Percentiles rank a stretch among this genome's conserved stretches.
Evolutionary conservation across 2,329 filamentous ascomycete species (phyloP).

Genomic region (Paecilomyces sp.): DNA sequence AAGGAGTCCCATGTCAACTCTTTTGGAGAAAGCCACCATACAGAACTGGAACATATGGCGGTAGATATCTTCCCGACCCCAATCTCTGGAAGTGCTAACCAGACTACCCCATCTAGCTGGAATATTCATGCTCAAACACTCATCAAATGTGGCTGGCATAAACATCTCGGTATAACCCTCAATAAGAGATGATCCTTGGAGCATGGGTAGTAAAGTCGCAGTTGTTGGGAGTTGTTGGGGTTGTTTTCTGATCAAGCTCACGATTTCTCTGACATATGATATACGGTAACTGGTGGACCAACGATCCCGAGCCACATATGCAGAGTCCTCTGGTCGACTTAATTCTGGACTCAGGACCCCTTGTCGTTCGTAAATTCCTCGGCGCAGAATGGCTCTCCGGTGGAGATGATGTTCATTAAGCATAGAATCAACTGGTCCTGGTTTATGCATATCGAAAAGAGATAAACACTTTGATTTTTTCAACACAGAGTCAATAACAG

Average conservation of each 20-base stretch:
- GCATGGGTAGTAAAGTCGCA: conserved; percentile 13
- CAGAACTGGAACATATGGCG: conserved; percentile 42
- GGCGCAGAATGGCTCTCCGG: neutral
- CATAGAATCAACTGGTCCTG: neutral
- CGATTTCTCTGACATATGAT: conserved; percentile 16
- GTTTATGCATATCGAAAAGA: neutral
- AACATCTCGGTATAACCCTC: conserved; percentile 32
- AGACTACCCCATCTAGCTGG: conserved; percentile 39
- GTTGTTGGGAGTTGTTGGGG: conserved; percentile 15
- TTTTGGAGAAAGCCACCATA: conserved; percentile 35
- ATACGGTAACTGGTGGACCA: neutral
- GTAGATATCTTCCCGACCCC: conserved; percentile 7
- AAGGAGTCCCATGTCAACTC: conserved; percentile 35
- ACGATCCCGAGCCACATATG: conserved; percentile 5
- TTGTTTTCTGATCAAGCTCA: conserved; percentile 15
- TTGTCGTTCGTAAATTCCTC: neutral
- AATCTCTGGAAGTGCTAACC: conserved; percentile 27
- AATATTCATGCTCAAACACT: conserved; percentile 33
- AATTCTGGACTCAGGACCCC: neutral
- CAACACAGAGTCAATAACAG: conserved; percentile 19
- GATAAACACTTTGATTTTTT: neutral
- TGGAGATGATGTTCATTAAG: neutral
- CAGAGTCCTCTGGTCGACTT: neutral
- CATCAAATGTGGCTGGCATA: conserved; percentile 26
- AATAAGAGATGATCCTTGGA: conserved; percentile 30